Conservation (phyloP, 805 yeast genomes). For the Grigorovia humatica region DNA sequence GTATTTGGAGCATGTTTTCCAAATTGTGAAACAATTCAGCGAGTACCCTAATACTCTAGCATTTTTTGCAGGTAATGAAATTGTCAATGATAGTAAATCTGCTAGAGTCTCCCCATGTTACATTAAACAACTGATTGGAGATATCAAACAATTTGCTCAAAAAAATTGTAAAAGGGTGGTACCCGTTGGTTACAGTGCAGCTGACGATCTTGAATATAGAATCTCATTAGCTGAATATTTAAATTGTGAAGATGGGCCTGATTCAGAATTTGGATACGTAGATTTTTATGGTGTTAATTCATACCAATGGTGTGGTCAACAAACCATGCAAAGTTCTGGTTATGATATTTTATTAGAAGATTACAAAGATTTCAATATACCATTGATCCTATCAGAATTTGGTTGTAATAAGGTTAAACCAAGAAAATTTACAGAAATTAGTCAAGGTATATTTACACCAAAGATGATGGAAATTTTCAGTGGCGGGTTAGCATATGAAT, state of each 20-base stretch:
- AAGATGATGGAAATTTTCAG: conserved; percentile 69
- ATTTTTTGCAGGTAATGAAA: conserved; percentile 86
- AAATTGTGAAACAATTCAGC: conserved; percentile 71
- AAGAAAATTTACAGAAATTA: conserved; percentile 65
- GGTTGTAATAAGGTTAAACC: conserved; percentile 84
- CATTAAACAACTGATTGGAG: conserved; percentile 69
- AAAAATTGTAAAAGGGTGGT: conserved; percentile 50
- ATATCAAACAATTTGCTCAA: conserved; percentile 63
- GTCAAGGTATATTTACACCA: conserved; percentile 48
- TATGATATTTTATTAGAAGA: conserved; percentile 60
- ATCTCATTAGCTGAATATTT: conserved; percentile 68
- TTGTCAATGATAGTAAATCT: conserved; percentile 70
- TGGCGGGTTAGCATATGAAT: conserved; percentile 82
- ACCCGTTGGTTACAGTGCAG: conserved; percentile 95
- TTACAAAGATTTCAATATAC: conserved; percentile 56
- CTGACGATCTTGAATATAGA: conserved; percentile 77
- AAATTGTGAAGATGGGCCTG: conserved; percentile 52
- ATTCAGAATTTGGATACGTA: conserved; percentile 39
- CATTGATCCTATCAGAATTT: conserved; percentile 82
- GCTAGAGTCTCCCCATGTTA: conserved; percentile 60
- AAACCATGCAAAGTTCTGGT: conserved; percentile 73
- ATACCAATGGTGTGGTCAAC: conserved; percentile 94
- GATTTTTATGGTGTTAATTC: conserved; percentile 94
- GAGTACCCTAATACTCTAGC: conserved; percentile 82
- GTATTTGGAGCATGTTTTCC: conserved; percentile 68